phyloP scores from a whole-genome alignment of 768 basidiomycete genomes.

The Termitomyces sp. region DNA sequence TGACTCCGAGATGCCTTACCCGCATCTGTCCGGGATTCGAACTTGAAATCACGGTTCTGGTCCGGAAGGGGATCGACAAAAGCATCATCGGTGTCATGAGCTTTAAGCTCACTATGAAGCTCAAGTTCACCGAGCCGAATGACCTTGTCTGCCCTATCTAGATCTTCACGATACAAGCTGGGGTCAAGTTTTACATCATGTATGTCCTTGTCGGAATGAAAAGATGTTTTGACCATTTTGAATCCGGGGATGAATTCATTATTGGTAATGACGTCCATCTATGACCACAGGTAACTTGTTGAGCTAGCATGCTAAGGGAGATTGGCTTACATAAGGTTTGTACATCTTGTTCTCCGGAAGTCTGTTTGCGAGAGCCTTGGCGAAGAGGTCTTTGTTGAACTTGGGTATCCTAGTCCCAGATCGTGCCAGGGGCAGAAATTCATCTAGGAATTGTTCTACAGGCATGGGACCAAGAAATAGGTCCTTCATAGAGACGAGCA shows the following conservation, averaged over 20 bases:
- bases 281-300: not conserved
- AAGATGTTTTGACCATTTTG: too few species aligned
- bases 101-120: conserved; percentile 15
- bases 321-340: not conserved
- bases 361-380: not conserved
- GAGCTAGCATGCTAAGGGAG: not conserved
- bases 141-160: not conserved
- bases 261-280: conserved; percentile 1
- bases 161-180: not conserved
- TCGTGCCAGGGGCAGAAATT: not conserved
- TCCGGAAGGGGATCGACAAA: not conserved
- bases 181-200: not conserved
- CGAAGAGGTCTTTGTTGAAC: not conserved
- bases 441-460: not conserved
- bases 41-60: not conserved
- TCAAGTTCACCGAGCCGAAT: conserved; percentile 9
- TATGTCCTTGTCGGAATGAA: not conserved
- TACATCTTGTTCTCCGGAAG: not conserved
- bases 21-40: not conserved
- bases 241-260: too few species aligned
- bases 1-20: conserved; percentile 14
- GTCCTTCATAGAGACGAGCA: not conserved
- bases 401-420: not conserved
- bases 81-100: not conserved
- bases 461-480: conserved; percentile 6